phyloP scores from a whole-genome alignment of 2,329 filamentous ascomycete genomes.

The Beauveria sp. region DNA sequence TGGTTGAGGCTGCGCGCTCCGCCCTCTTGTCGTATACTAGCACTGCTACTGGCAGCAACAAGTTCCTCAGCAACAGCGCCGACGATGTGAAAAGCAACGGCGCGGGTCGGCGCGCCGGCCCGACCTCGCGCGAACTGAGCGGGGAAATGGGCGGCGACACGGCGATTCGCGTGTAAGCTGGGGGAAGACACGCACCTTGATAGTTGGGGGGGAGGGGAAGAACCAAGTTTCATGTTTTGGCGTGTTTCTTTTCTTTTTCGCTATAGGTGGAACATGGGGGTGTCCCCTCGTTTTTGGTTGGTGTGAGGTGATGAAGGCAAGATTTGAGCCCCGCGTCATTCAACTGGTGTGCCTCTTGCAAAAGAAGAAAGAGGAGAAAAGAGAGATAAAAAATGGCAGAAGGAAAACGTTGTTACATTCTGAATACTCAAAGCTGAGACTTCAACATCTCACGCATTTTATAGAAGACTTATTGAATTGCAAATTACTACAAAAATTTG shows the following conservation, averaged over 20 bases:
- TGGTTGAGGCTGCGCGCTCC: constrained; percentile 35
- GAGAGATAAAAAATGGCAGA: neutral
- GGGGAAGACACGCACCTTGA: neutral
- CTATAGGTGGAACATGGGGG: neutral
- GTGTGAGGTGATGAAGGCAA: neutral
- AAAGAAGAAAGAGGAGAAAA: neutral
- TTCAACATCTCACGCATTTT: constrained; percentile 2
- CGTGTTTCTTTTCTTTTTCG: too few relatives aligned
- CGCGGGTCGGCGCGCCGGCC: constrained; percentile 34
- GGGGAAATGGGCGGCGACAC: constrained; percentile 60
- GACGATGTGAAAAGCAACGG: constrained; percentile 12
- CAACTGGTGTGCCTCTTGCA: constrained; percentile 12
- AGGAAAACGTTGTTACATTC: neutral
- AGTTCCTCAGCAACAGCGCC: constrained; percentile 16
- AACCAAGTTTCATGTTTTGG: neutral
- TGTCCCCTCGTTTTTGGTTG: neutral
- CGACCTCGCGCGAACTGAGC: constrained; percentile 46
- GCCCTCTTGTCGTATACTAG: constrained; percentile 34
- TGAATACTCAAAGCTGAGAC: neutral
- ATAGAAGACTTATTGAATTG: neutral
- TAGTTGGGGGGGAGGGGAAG: neutral
- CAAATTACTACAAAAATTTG: neutral
- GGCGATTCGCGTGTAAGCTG: constrained; percentile 16
- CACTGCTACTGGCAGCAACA: constrained; percentile 8
- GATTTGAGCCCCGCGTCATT: constrained; percentile 3